Conservation (phyloP, 2,329 filamentous ascomycete species). For the Cladophialophora exuberans region DNA sequence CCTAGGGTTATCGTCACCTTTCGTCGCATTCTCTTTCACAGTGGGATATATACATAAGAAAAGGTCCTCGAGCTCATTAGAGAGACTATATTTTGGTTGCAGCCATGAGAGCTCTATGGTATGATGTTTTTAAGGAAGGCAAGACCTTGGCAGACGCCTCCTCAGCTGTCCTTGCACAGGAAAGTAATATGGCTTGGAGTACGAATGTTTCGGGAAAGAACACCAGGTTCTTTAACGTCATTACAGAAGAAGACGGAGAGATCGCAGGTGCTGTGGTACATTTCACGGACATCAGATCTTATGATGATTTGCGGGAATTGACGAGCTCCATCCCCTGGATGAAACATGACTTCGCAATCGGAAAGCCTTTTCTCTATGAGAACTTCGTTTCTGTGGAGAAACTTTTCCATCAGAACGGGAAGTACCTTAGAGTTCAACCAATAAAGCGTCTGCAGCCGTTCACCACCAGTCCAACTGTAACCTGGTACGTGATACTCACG, state of each 20-base stretch:
- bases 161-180: constrained; percentile 1
- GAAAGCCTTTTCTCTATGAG: background rate
- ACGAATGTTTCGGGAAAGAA: constrained; percentile 4
- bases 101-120: constrained; percentile 13
- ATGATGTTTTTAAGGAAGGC: constrained; percentile 12
- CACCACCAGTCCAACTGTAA: constrained; percentile 3
- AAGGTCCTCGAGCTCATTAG: background rate
- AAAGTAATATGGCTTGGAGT: constrained; percentile 10
- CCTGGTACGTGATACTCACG: constrained; percentile 3
- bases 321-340: constrained; percentile 4
- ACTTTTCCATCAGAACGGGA: background rate
- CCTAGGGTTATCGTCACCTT: too few relatives aligned
- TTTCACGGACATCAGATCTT: constrained; percentile 6
- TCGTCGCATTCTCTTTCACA: background rate
- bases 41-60: background rate
- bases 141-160: constrained; percentile 2
- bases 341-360: constrained; percentile 3
- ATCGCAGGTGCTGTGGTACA: constrained; percentile 13
- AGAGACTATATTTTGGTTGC: background rate
- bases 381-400: constrained; percentile 9
- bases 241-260: constrained; percentile 1
- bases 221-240: constrained; percentile 10
- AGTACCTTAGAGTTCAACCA: background rate
- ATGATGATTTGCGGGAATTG: background rate
- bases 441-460: constrained; percentile 1